Percentiles rank a stretch among this genome's conserved stretches.
These are phyloP conservation scores for Miamiensis avidus DNA, from an alignment of 169 alveolate genomes.

Conservation along the genomic window DNA sequence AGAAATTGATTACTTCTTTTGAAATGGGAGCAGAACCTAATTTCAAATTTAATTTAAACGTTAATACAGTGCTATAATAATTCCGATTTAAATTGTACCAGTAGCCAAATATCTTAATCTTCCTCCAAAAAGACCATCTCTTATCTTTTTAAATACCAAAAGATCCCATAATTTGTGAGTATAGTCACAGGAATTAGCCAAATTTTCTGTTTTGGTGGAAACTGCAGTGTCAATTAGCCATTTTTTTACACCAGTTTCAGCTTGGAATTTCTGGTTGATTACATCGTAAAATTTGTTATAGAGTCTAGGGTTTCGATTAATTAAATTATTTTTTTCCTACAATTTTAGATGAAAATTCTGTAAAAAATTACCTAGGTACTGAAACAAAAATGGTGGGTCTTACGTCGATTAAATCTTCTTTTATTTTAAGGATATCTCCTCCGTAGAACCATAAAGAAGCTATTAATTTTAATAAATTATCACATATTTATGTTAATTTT, in stretches of 20 bases:
- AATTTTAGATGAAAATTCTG: too few species aligned
- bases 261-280: conserved; percentile 47
- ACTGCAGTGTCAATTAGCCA: conserved; percentile 49
- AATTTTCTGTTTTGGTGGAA: conserved; percentile 38
- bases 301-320: too few species aligned
- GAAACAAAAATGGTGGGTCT: conserved; percentile 94
- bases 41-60: too few species aligned
- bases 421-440: conserved; percentile 77
- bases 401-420: conserved; percentile 83
- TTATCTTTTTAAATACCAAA: conserved; percentile 16
- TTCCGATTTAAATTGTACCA: too few species aligned
- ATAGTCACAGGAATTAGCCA: conserved; percentile 27
- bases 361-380: conserved; percentile 96
- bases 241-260: conserved; percentile 44
- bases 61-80: too few species aligned
- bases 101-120: conserved; percentile 64
- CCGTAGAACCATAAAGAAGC: conserved; percentile 66
- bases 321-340: too few species aligned
- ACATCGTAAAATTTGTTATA: conserved; percentile 58
- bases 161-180: conserved; percentile 60
- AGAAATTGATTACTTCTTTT: conserved; percentile 58
- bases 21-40: conserved; percentile 84
- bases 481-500: not conserved
- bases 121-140: conserved; percentile 43
- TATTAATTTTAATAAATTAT: too few species aligned